phyloP scores from a whole-genome alignment of 169 alveolate genomes.

The Eimeria nieschulzi region DNA sequence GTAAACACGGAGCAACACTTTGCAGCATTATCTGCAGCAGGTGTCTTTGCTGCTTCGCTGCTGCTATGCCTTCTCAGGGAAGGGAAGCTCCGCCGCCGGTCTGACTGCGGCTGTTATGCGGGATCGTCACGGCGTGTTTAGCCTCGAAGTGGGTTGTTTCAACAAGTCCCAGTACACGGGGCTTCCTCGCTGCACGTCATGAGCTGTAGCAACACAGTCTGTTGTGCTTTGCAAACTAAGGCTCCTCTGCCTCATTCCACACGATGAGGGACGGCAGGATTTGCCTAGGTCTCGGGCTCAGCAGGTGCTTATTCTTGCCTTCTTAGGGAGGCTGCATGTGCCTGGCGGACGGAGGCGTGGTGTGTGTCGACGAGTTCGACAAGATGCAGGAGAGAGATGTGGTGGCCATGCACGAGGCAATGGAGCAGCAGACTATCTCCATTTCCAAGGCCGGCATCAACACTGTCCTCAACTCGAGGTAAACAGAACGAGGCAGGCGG shows the following conservation, averaged over 20 bases:
- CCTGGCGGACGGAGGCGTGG: slow-evolving; percentile 97
- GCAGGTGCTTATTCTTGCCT: neutral
- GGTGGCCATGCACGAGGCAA: slow-evolving; percentile 99
- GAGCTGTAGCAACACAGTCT: no score
- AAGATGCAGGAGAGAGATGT: slow-evolving; percentile 98
- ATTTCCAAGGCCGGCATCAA: slow-evolving; percentile 99
- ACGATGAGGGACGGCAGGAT: no score
- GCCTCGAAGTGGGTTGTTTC: slow-evolving; percentile 91
- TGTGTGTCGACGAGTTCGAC: slow-evolving; percentile 99
- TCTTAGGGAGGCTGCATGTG: slow-evolving; percentile 99
- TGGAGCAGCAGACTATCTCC: slow-evolving; percentile 99
- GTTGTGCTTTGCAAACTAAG: no score
- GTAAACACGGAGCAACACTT: neutral
- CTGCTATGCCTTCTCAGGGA: slow-evolving; percentile 86
- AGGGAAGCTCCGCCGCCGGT: slow-evolving; percentile 99
- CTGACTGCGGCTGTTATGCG: slow-evolving; percentile 98
- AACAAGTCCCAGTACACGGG: no score
- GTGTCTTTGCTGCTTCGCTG: neutral
- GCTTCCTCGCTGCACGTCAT: no score
- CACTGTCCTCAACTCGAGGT: slow-evolving; percentile 87
- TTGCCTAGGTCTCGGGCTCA: no score
- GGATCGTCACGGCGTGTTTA: slow-evolving; percentile 93
- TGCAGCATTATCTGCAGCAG: neutral
- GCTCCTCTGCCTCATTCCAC: no score
- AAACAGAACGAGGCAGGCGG: no score